Evolutionary conservation across 495 filamentous ascomycete species (phyloP).

Genomic region (Penicillium coffeae): DNA sequence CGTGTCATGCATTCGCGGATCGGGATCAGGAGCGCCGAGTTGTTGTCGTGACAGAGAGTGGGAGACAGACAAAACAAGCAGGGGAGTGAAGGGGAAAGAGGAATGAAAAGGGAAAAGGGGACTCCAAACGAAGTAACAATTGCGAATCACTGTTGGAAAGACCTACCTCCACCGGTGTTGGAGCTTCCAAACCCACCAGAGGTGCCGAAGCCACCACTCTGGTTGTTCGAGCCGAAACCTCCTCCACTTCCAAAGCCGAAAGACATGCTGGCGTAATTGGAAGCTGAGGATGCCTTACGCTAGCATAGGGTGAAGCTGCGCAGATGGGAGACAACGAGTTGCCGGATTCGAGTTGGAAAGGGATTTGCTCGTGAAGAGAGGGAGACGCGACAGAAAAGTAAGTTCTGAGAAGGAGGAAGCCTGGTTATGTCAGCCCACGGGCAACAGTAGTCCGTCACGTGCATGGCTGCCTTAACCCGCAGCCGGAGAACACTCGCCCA

Average conservation of each 20-base stretch:
- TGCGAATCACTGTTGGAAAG: constrained; percentile 11
- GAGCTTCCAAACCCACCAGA: constrained; percentile 39
- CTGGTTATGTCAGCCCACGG: constrained; percentile 23
- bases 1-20: constrained; percentile 32
- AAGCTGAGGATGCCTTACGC: constrained; percentile 24
- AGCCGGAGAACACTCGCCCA: constrained; percentile 1
- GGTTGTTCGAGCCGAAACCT: constrained; percentile 61
- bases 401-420: constrained; percentile 21
- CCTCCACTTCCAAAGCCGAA: constrained; percentile 46
- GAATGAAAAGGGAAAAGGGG: constrained; percentile 17
- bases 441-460: constrained; percentile 27
- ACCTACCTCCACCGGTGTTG: constrained; percentile 47
- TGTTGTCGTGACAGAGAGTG: constrained; percentile 12
- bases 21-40: constrained; percentile 35
- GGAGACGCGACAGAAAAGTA: constrained; percentile 28
- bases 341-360: constrained; percentile 7
- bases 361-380: constrained; percentile 19
- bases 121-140: constrained; percentile 13
- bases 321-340: constrained; percentile 9
- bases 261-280: constrained; percentile 39
- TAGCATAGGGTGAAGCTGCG: constrained; percentile 30
- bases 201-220: constrained; percentile 49
- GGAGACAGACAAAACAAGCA: neutral
- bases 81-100: constrained; percentile 8
- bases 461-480: constrained; percentile 15